These are phyloP conservation scores for Cruciata laevipes DNA, from an alignment of 257 asterid species.

Conservation along the genomic window DNA sequence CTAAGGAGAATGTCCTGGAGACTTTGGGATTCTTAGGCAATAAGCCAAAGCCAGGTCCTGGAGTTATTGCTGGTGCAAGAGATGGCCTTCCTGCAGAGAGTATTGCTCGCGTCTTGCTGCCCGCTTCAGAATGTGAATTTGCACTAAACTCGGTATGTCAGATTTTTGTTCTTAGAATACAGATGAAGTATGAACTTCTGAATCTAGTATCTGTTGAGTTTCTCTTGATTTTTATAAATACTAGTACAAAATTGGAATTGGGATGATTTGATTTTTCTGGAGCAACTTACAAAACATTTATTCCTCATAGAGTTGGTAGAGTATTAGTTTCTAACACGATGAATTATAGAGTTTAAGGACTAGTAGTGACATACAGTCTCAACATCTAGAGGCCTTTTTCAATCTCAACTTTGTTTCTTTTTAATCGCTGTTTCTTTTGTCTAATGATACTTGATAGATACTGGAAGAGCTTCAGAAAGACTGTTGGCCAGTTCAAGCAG, in stretches of 20 bases:
- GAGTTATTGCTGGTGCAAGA: slow-evolving; percentile 91
- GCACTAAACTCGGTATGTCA: slow-evolving; percentile 72
- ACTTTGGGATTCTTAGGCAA: slow-evolving; percentile 88
- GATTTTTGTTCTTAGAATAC: slow-evolving; percentile 18
- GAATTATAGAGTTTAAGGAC: not conserved
- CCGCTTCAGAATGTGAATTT: slow-evolving; percentile 98
- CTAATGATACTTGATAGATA: slow-evolving; percentile 37
- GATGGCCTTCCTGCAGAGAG: slow-evolving; percentile 93
- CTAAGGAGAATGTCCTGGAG: slow-evolving; percentile 88
- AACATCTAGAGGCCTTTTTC: not conserved
- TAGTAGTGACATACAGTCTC: not conserved
- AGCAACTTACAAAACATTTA: not conserved
- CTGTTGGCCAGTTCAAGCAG: slow-evolving; percentile 94
- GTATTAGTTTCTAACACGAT: not conserved
- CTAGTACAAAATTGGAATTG: not conserved
- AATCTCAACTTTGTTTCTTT: not conserved
- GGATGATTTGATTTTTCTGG: not conserved
- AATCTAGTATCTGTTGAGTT: not conserved
- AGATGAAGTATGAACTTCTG: not conserved
- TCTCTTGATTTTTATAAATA: not conserved
- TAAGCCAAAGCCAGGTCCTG: slow-evolving; percentile 69
- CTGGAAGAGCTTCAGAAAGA: slow-evolving; percentile 97
- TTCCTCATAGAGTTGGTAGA: not conserved
- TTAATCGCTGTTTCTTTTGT: not conserved
- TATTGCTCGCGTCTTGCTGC: slow-evolving; percentile 83